phyloP scores from a whole-genome alignment of 495 filamentous ascomycete species.

The Aspergillus funiculosus region DNA sequence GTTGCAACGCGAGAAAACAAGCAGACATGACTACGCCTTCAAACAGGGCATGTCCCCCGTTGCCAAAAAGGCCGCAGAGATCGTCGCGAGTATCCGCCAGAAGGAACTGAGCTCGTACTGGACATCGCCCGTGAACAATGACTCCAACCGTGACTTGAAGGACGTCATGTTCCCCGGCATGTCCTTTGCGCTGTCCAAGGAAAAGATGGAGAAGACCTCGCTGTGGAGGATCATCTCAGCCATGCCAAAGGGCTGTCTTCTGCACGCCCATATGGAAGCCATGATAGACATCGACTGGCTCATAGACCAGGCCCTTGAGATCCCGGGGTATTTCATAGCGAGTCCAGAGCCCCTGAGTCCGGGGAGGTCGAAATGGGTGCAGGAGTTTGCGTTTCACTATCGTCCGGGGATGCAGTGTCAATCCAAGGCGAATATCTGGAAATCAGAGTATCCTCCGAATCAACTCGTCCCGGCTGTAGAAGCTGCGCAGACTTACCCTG shows the following conservation, averaged over 20 bases:
- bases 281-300: constrained; percentile 18
- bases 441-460: constrained; percentile 3
- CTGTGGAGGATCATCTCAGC: constrained; percentile 12
- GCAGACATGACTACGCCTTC: constrained; percentile 14
- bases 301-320: constrained; percentile 10
- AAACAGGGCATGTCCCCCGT: constrained; percentile 12
- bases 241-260: constrained; percentile 16
- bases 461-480: not conserved
- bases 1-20: constrained; percentile 9
- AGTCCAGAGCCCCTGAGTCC: constrained; percentile 5
- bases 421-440: constrained; percentile 5
- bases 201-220: constrained; percentile 7
- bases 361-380: not conserved
- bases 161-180: constrained; percentile 13
- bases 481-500: constrained; percentile 3
- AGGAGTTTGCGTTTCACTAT: constrained; percentile 8
- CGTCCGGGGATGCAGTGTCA: not conserved
- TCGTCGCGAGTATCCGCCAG: constrained; percentile 8
- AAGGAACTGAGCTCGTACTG: constrained; percentile 9
- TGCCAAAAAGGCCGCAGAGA: constrained; percentile 8
- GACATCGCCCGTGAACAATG: not conserved
- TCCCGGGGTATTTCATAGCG: constrained; percentile 11
- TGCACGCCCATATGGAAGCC: constrained; percentile 17
- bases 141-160: not conserved
- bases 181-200: constrained; percentile 12